Evolutionary conservation across 768 basidiomycete species (phyloP).

Genomic region (Mycena belliarum): DNA sequence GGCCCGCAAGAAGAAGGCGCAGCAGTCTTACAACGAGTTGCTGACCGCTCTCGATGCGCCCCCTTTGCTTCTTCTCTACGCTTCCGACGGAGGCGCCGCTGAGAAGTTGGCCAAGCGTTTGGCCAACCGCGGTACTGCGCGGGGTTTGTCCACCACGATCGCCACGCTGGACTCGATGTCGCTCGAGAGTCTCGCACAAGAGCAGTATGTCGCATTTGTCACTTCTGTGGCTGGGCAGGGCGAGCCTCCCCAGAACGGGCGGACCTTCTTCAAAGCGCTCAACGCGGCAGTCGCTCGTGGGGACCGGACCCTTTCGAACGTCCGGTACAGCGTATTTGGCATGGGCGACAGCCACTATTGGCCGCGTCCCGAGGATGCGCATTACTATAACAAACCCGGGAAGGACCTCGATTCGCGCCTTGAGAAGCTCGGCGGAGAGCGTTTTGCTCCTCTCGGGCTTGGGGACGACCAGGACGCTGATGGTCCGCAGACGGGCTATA

Average conservation of each 20-base stretch:
- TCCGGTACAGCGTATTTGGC: slow-evolving; percentile 84
- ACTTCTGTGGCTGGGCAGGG: slow-evolving; percentile 97
- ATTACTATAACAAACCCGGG: slow-evolving; percentile 96
- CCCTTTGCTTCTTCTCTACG: slow-evolving; percentile 87
- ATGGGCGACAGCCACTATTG: slow-evolving; percentile 99
- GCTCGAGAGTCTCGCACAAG: slow-evolving; percentile 71
- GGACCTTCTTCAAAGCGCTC: slow-evolving; percentile 84
- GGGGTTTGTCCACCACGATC: slow-evolving; percentile 77
- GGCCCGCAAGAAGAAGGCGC: slow-evolving; percentile 78
- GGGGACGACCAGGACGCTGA: slow-evolving; percentile 98
- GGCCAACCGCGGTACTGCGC: slow-evolving; percentile 75
- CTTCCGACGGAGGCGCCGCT: slow-evolving; percentile 93
- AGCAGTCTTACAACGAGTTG: slow-evolving; percentile 82
- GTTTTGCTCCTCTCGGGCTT: slow-evolving; percentile 74
- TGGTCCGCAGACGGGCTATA: slow-evolving; percentile 95
- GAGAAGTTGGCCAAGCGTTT: slow-evolving; percentile 95
- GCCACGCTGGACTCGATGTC: slow-evolving; percentile 81
- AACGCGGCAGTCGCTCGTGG: slow-evolving; percentile 64
- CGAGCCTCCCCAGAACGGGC: slow-evolving; percentile 95
- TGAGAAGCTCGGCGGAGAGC: slow-evolving; percentile 76
- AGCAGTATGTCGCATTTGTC: slow-evolving; percentile 80
- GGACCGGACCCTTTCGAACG: slow-evolving; percentile 58
- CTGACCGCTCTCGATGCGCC: slow-evolving; percentile 85
- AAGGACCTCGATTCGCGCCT: slow-evolving; percentile 87
- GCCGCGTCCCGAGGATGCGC: slow-evolving; percentile 95